Evolutionary conservation across 2,329 filamentous ascomycete genomes (phyloP).

Genomic region (Pseudonectria buxi): DNA sequence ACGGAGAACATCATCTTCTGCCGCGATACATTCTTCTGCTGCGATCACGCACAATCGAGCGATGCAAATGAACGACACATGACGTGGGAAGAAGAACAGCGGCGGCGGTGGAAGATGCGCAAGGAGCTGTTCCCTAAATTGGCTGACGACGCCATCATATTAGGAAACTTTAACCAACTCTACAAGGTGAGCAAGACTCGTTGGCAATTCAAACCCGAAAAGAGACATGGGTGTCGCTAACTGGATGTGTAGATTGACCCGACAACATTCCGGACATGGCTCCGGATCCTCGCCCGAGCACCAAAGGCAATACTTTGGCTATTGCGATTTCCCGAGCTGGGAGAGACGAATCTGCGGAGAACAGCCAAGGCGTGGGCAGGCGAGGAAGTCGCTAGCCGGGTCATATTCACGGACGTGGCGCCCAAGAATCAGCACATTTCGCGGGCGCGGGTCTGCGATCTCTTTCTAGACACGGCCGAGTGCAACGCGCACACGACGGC

Average conservation of each 20-base stretch:
- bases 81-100: constrained; percentile 79
- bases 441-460: constrained; percentile 81
- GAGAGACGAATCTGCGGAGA: constrained; percentile 74
- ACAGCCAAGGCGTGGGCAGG: constrained; percentile 83
- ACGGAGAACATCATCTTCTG: constrained; percentile 96
- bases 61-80: constrained; percentile 60
- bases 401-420: constrained; percentile 94
- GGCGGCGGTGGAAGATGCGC: constrained; percentile 81
- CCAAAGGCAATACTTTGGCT: constrained; percentile 92
- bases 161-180: constrained; percentile 97
- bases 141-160: constrained; percentile 75
- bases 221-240: too few species aligned
- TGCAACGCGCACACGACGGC: constrained; percentile 98
- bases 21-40: constrained; percentile 94
- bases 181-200: constrained; percentile 74
- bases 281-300: constrained; percentile 78
- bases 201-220: neutral
- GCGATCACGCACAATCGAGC: constrained; percentile 89
- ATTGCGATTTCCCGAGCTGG: constrained; percentile 90
- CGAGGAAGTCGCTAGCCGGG: constrained; percentile 72
- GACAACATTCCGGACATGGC: constrained; percentile 90
- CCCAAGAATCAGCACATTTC: constrained; percentile 93
- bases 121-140: constrained; percentile 84
- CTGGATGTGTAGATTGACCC: constrained; percentile 70
- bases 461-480: constrained; percentile 95